Evolutionary conservation across 495 filamentous ascomycete genomes (phyloP).

Genomic region (Neurospora sp.): DNA sequence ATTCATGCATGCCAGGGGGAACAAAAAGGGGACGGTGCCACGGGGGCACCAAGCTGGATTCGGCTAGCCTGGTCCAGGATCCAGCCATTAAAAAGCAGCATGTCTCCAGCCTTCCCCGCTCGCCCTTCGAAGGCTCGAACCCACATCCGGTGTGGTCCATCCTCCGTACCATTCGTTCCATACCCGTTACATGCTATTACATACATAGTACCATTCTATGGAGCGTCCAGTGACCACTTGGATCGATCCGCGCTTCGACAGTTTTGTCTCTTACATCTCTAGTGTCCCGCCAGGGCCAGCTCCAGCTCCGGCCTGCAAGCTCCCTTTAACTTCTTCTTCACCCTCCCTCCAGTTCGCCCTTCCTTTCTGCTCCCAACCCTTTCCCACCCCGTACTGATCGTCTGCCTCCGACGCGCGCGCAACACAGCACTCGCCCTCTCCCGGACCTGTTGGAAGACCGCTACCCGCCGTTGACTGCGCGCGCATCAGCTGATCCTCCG

Average conservation of each 20-base stretch:
- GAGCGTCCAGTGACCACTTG: neutral
- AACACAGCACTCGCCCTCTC: neutral
- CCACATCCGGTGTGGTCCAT: neutral
- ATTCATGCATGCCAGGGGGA: neutral
- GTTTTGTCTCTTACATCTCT: neutral
- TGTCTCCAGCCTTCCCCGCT: conserved; percentile 15
- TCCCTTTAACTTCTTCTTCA: neutral
- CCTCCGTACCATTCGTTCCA: neutral
- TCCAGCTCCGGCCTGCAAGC: neutral
- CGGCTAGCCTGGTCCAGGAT: conserved; percentile 13
- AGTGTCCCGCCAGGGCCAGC: neutral
- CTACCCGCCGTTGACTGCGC: neutral
- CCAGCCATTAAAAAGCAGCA: conserved; percentile 17
- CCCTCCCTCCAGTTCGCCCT: neutral
- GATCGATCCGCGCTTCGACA: neutral
- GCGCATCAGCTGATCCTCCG: neutral
- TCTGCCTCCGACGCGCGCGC: neutral
- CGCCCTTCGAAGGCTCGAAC: conserved; percentile 10
- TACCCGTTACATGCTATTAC: neutral
- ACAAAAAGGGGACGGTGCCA: conserved; percentile 9
- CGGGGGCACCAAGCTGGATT: conserved; percentile 15
- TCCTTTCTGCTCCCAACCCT: neutral
- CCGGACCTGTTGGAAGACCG: neutral
- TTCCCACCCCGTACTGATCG: neutral
- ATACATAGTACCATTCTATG: neutral